Evolutionary conservation across 2,329 filamentous ascomycete genomes (phyloP).

Genomic region (Phyllosticta citribraziliensis): DNA sequence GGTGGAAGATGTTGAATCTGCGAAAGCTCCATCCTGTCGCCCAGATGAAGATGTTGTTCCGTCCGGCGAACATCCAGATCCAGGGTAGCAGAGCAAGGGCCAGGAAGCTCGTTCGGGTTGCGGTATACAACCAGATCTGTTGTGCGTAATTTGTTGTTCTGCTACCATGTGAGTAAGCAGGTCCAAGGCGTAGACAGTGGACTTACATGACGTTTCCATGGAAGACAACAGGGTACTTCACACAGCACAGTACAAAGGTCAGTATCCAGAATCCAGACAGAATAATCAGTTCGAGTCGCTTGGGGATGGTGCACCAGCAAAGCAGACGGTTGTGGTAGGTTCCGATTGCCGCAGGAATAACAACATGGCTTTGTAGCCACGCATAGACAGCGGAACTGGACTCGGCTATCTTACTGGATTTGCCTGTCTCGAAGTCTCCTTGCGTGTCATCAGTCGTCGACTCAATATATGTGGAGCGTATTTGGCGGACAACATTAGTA

Average conservation of each 20-base stretch:
- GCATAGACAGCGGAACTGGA: slow-evolving; percentile 14
- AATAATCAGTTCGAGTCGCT: slow-evolving; percentile 37
- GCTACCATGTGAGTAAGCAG: not conserved
- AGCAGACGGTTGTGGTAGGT: slow-evolving; percentile 32
- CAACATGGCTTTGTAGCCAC: slow-evolving; percentile 30
- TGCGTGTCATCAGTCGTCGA: slow-evolving; percentile 11
- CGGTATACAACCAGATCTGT: slow-evolving; percentile 46
- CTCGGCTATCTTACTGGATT: not conserved
- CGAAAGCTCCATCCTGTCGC: slow-evolving; percentile 59
- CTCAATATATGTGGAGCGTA: slow-evolving; percentile 12
- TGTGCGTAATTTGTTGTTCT: slow-evolving; percentile 20
- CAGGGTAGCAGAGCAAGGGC: slow-evolving; percentile 54
- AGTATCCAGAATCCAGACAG: slow-evolving; percentile 36
- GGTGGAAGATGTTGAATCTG: slow-evolving; percentile 58
- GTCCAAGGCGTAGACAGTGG: not conserved
- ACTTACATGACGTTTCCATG: slow-evolving; percentile 40
- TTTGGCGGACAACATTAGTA: slow-evolving; percentile 19
- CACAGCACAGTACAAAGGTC: slow-evolving; percentile 33
- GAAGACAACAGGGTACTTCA: slow-evolving; percentile 36
- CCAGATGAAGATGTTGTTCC: slow-evolving; percentile 59
- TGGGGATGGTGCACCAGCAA: slow-evolving; percentile 38
- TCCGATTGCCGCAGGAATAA: slow-evolving; percentile 35
- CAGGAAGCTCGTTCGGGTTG: slow-evolving; percentile 55
- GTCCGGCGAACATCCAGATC: slow-evolving; percentile 56
- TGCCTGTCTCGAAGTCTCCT: not conserved